A percentile compares a stretch with the other conserved stretches of the same genome.
Evolutionary conservation across 352 stramenopile genomes (phyloP).

Genomic region (Aphanomyces stellatus): DNA sequence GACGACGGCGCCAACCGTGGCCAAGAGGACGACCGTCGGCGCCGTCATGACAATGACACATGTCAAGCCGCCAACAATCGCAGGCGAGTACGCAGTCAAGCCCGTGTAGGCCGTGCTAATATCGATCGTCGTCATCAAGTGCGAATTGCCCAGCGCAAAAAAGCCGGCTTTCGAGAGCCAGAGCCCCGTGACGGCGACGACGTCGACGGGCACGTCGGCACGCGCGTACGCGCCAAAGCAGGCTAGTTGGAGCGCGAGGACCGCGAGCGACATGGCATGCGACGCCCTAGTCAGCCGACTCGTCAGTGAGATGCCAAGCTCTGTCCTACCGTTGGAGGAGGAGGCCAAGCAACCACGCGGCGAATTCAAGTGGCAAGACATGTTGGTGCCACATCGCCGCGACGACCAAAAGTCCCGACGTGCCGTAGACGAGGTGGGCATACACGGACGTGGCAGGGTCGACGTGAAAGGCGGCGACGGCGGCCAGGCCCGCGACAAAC

Average conservation of each 20-base stretch:
- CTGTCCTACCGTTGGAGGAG: constrained; percentile 14
- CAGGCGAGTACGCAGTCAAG: constrained; percentile 64
- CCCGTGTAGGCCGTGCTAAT: constrained; percentile 84
- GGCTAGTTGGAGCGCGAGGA: background rate
- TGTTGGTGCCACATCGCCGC: background rate
- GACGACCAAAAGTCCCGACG: background rate
- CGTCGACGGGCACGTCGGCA: background rate
- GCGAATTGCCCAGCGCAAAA: constrained; percentile 81
- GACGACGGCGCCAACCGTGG: background rate
- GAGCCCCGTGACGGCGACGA: background rate
- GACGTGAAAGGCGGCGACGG: constrained; percentile 15
- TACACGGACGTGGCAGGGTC: background rate
- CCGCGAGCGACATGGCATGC: background rate
- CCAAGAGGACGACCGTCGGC: constrained; percentile 32
- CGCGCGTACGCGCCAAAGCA: background rate
- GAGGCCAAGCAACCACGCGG: constrained; percentile 11
- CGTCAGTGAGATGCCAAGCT: too few relatives aligned
- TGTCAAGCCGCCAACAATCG: constrained; percentile 59
- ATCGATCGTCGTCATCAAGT: constrained; percentile 84
- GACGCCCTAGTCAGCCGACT: background rate
- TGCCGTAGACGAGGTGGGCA: background rate
- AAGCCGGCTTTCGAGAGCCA: constrained; percentile 59
- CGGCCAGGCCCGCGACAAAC: constrained; percentile 27
- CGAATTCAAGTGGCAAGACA: background rate
- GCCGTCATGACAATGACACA: constrained; percentile 69